phyloP scores from a whole-genome alignment of 176 grass and related monocot species.

The Paspalum vaginatum region DNA sequence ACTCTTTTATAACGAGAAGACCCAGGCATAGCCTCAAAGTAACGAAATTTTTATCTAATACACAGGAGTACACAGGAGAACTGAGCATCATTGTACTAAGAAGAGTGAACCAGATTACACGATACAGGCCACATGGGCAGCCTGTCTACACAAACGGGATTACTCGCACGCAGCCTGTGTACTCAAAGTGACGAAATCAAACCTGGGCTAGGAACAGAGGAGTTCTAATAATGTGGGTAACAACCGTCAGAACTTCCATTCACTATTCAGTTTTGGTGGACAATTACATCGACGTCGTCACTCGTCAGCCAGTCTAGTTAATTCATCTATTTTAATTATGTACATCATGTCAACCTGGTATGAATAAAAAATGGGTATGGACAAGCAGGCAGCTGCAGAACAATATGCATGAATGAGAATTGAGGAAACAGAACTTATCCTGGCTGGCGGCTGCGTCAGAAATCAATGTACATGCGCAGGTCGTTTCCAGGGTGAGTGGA shows the following conservation, averaged over 20 bases:
- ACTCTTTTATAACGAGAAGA: too few relatives aligned
- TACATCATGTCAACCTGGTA: slow-evolving; percentile 35
- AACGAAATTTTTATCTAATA: too few relatives aligned
- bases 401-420: slow-evolving; percentile 37
- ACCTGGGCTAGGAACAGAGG: too few relatives aligned
- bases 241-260: not conserved
- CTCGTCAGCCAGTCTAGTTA: slow-evolving; percentile 33
- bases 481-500: slow-evolving; percentile 8
- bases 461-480: slow-evolving; percentile 30
- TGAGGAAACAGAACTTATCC: slow-evolving; percentile 12
- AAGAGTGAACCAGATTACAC: too few relatives aligned
- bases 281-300: not conserved
- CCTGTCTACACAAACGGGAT: too few relatives aligned
- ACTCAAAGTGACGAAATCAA: too few relatives aligned
- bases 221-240: too few relatives aligned
- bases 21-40: too few relatives aligned
- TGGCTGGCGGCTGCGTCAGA: slow-evolving; percentile 11
- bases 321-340: slow-evolving; percentile 34
- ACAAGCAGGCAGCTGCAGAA: slow-evolving; percentile 33
- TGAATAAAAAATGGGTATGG: slow-evolving; percentile 29
- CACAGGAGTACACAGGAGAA: too few relatives aligned
- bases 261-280: slow-evolving; percentile 3
- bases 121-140: too few relatives aligned
- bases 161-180: too few relatives aligned
- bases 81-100: too few relatives aligned